Evolutionary conservation across 2,329 filamentous ascomycete species (phyloP), one percentile per base, ranked within the genome.

Genomic region (Stachybotrys chartarum): DNA sequence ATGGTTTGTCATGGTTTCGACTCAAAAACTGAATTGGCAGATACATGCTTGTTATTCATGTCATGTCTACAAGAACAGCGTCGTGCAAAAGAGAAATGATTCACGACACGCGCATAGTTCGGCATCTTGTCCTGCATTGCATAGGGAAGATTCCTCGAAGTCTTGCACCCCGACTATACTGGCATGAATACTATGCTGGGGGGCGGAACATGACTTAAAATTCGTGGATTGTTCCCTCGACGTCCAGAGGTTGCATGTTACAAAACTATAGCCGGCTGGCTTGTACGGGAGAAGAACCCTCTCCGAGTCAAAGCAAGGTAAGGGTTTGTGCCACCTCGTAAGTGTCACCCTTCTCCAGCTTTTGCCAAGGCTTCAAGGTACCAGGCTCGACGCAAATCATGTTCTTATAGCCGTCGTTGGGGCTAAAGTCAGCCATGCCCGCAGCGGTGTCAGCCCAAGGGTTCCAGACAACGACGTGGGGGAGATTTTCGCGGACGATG

Each of bases 311-410:
- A 52, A 60, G 63, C 32, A 76, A 60, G 31, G 64, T 68, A 58
- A 85, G 82, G 5, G 77, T 79, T 72, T 85, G 82, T 14, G 80
- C 80, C 7, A 83, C 84, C 69, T 86, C 80, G 64, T 83, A 84
- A 2, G 81, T 78, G 62, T 87, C 84, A 1, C 91, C 91, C 50
- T 86, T 84, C 70, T 97, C 94, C 62, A 97, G 76, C 63, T 85
- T 89, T 74, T 88, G 86, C 90, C 90, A 97, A 6, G 79, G 83
- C 61, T 82, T 80, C 17, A 97, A 93, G 10, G 86, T 82, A 12
- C 94, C 94, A 3, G 93, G 89, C 78, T 99, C 94, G 52, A 97
- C 83, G 68, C 94, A 97, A 48, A 99, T 77, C 90, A 97, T 97
- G 57, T 91, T 84, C 78, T 90, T 90, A 78, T 87, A 97, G 44